These are phyloP conservation scores for Fragilaria radians DNA, from an alignment of 108 stramenopile species.

Conservation along the genomic window DNA sequence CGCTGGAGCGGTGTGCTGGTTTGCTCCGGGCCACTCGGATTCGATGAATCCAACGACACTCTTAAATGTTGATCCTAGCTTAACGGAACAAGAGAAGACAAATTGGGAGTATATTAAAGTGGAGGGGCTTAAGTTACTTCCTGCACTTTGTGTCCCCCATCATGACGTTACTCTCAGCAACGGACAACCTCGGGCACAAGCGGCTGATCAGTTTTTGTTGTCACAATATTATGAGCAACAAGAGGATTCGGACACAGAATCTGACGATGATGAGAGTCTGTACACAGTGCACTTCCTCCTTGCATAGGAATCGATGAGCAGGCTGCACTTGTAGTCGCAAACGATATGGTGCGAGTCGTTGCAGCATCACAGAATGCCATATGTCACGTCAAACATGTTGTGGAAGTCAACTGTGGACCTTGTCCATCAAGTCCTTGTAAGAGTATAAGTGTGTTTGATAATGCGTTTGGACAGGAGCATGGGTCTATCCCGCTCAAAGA, in stretches of 20 bases:
- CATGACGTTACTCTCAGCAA: constrained; percentile 70
- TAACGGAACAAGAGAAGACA: constrained; percentile 21
- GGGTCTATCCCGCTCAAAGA: not conserved
- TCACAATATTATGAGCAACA: constrained; percentile 15
- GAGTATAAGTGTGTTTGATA: not conserved
- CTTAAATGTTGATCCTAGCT: constrained; percentile 30
- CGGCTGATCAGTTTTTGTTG: constrained; percentile 62
- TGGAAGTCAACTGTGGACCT: not conserved
- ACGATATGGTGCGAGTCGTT: constrained; percentile 21
- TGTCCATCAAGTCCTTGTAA: not conserved
- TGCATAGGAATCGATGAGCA: constrained; percentile 74
- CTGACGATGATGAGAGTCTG: not conserved
- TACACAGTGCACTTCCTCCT: not conserved
- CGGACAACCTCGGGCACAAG: constrained; percentile 53
- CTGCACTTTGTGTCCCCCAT: constrained; percentile 63
- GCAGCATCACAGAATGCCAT: constrained; percentile 22
- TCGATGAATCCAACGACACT: constrained; percentile 39
- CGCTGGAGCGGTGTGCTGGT: constrained; percentile 88
- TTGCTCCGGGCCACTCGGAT: constrained; percentile 72
- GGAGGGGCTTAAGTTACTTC: constrained; percentile 50
- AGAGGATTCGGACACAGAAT: not conserved
- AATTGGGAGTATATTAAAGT: constrained; percentile 23
- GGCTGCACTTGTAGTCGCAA: constrained; percentile 73
- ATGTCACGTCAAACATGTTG: constrained; percentile 3
- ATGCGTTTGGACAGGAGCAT: not conserved